These are phyloP conservation scores for Trichodelitschia bisporula DNA, from an alignment of 495 filamentous ascomycete genomes.

Conservation along the genomic window DNA sequence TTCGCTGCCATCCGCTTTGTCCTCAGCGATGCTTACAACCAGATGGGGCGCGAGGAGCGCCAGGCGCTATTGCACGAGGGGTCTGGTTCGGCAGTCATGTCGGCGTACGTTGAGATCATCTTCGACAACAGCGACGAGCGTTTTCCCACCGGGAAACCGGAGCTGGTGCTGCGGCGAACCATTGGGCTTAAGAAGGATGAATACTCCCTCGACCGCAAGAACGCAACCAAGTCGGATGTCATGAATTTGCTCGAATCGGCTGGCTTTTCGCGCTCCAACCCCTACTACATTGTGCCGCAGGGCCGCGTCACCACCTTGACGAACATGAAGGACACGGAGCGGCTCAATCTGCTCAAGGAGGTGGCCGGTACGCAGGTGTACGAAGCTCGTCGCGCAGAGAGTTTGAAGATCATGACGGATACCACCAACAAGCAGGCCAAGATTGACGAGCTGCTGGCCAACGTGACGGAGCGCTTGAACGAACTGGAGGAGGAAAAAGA, in stretches of 20 bases:
- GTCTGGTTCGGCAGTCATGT: constrained; percentile 93
- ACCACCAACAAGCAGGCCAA: constrained; percentile 84
- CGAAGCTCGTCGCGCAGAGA: constrained; percentile 70
- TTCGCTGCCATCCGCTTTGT: constrained; percentile 98
- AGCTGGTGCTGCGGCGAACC: constrained; percentile 72
- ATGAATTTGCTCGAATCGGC: constrained; percentile 90
- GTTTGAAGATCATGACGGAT: constrained; percentile 88
- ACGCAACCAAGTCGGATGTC: constrained; percentile 82
- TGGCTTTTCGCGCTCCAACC: constrained; percentile 90
- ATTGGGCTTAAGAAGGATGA: constrained; percentile 98
- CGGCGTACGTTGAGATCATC: constrained; percentile 93
- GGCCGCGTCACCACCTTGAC: constrained; percentile 88
- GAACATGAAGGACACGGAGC: constrained; percentile 90
- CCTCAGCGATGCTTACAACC: constrained; percentile 89
- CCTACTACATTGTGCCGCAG: constrained; percentile 97
- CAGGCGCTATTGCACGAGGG: constrained; percentile 83
- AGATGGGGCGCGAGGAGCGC: constrained; percentile 88
- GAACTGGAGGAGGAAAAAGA: constrained; percentile 96
- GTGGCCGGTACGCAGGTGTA: constrained; percentile 95
- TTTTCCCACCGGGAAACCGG: constrained; percentile 81
- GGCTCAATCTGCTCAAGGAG: constrained; percentile 78
- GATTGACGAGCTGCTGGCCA: constrained; percentile 76
- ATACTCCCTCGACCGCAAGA: constrained; percentile 89
- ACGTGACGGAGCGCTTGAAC: constrained; percentile 67
- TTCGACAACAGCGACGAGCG: constrained; percentile 96